Evolutionary conservation across 495 filamentous ascomycete genomes (phyloP).

Genomic region (Xeromyces bisporus): DNA sequence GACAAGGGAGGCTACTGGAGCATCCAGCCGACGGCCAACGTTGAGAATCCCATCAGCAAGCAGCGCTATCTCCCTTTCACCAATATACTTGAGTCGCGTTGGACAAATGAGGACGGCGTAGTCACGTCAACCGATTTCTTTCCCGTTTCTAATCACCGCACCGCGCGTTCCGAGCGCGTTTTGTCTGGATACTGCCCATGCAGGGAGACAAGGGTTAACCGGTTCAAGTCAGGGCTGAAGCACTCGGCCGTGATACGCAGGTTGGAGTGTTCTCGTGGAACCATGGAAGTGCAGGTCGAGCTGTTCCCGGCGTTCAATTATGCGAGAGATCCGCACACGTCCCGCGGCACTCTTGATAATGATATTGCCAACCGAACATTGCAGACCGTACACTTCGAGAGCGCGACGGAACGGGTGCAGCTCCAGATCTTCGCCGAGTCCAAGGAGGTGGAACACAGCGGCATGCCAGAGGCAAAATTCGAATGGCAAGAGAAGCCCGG

Average conservation of each 20-base stretch:
- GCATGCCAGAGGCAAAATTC: conserved; percentile 33
- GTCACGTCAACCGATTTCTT: conserved; percentile 60
- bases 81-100: conserved; percentile 54
- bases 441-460: conserved; percentile 29
- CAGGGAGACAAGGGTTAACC: conserved; percentile 15
- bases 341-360: conserved; percentile 15
- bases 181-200: conserved; percentile 24
- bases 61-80: conserved; percentile 53
- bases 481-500: conserved; percentile 30
- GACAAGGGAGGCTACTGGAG: conserved; percentile 54
- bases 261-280: conserved; percentile 50
- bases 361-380: conserved; percentile 21
- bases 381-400: conserved; percentile 45
- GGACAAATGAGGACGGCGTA: conserved; percentile 54
- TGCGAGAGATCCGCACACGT: conserved; percentile 37
- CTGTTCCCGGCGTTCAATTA: conserved; percentile 59
- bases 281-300: conserved; percentile 43
- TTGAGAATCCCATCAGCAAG: conserved; percentile 41
- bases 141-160: conserved; percentile 24
- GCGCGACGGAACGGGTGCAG: conserved; percentile 38
- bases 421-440: conserved; percentile 46
- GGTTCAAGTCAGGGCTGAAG: conserved; percentile 24
- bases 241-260: conserved; percentile 40
- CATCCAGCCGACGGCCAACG: conserved; percentile 32
- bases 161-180: conserved; percentile 8